A percentile compares a stretch with the other conserved stretches of the same genome.
Conservation (phyloP, 345 rosid species). For the Nephelium lappaceum region DNA sequence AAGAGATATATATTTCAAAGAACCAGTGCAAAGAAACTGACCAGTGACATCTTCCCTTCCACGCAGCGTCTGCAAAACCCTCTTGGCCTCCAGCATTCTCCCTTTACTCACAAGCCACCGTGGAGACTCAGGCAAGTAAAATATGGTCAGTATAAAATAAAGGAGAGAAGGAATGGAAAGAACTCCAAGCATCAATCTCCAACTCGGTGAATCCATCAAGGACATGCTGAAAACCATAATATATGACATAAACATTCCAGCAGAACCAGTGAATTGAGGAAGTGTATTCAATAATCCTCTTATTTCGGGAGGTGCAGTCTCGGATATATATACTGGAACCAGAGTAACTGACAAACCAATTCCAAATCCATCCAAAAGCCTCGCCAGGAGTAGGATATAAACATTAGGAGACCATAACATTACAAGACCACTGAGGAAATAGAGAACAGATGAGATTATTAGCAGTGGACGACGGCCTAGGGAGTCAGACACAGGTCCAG, state of each 20-base stretch:
- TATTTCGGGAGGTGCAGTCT: slow-evolving; percentile 96
- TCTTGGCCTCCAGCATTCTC: slow-evolving; percentile 86
- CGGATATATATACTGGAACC: slow-evolving; percentile 91
- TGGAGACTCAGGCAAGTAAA: slow-evolving; percentile 95
- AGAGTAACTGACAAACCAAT: slow-evolving; percentile 89
- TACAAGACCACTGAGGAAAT: slow-evolving; percentile 70
- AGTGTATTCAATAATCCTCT: slow-evolving; percentile 87
- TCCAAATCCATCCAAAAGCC: slow-evolving; percentile 93
- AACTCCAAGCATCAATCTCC: slow-evolving; percentile 99
- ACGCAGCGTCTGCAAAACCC: slow-evolving; percentile 76
- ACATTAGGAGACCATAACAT: slow-evolving; percentile 98
- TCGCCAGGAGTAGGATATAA: slow-evolving; percentile 73
- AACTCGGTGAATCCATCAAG: slow-evolving; percentile 62
- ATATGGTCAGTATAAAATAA: slow-evolving; percentile 59
- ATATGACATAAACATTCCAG: slow-evolving; percentile 89
- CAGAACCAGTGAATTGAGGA: slow-evolving; percentile 93
- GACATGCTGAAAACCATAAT: slow-evolving; percentile 97
- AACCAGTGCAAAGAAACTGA: slow-evolving; percentile 36
- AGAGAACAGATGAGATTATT: slow-evolving; percentile 72
- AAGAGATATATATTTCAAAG: not conserved
- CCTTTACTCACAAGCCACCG: slow-evolving; percentile 99
- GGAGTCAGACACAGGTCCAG: slow-evolving; percentile 81
- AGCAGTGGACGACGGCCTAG: slow-evolving; percentile 93
- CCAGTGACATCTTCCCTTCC: slow-evolving; percentile 91
- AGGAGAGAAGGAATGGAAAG: slow-evolving; percentile 77